Evolutionary conservation across 768 basidiomycete genomes (phyloP), one percentile per base, ranked within the genome.

Genomic region (Tylopilus intermedius): DNA sequence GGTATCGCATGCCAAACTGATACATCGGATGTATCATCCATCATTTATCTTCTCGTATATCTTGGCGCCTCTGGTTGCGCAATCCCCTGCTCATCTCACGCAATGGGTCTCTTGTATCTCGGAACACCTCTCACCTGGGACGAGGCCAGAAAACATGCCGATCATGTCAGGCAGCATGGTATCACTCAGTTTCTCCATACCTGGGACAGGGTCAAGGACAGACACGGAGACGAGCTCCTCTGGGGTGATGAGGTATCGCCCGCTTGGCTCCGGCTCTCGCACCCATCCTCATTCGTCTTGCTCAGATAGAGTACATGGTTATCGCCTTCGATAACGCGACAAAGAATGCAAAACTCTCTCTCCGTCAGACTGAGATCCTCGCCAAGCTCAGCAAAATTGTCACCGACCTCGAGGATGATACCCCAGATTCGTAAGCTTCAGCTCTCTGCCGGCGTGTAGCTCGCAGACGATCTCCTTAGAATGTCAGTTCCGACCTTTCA

Each of bases 291-390:
- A 62, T 42, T 26, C 49, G 47, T 21, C 40, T 44, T 26, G 29
- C 60, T 18, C 45, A 96, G 94, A 78, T 99, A 59, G 96, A 99
- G 68, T 98, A 98, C 68, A 90, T 98, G 86, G 88, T 98, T 56
- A 76, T 97, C 52, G 76, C 84, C 9, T 87, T 95, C 68, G 87
- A 96, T 70, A 75, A 90, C 58, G 75, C 80, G 50, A 63, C 78
- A 42, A 90, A 86, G 72, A 87, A 83, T 56, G 96, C 93, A 0
- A 84, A 83, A 58, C 77, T 99, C 26, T 95, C 94, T 35, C 79
- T 99, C n/a, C 81, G 95, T 40, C 96, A 99, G 71, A 86, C 88
- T 1, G 94, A 98, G 73, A 95, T 98, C 58, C 78, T 99, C 37
- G 79, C 78, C 22, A 88, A 90, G 68, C 78, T 97, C 49, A 79